Conservation (phyloP, 2,329 filamentous ascomycete genomes). For the Didymella pomorum region DNA sequence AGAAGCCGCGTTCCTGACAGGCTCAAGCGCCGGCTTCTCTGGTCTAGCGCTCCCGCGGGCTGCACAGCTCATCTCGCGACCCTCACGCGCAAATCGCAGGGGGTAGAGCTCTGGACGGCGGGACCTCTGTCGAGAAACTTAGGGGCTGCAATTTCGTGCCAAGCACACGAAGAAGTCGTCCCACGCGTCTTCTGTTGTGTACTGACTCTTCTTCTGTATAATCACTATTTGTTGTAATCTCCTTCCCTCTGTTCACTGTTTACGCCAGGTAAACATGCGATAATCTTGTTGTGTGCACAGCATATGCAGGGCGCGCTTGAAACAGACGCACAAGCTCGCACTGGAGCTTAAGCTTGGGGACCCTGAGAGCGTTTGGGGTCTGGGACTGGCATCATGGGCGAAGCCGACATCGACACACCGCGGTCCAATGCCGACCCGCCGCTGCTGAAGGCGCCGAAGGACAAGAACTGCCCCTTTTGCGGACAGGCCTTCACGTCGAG, state of each 20-base stretch:
- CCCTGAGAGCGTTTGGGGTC: constrained; percentile 19
- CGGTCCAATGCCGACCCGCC: constrained; percentile 22
- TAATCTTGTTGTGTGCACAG: constrained; percentile 28
- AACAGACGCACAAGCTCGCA: constrained; percentile 26
- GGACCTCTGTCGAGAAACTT: constrained; percentile 16
- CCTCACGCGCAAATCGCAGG: constrained; percentile 31
- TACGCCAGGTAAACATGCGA: constrained; percentile 38
- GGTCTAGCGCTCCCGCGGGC: constrained; percentile 25
- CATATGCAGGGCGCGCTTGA: constrained; percentile 20
- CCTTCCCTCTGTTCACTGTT: constrained; percentile 24
- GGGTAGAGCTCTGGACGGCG: constrained; percentile 25
- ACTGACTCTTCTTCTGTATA: background rate
- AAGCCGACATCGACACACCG: constrained; percentile 43
- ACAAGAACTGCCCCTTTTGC: constrained; percentile 89
- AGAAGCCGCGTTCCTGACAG: constrained; percentile 22
- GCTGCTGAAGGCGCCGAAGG: constrained; percentile 69
- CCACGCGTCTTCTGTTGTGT: constrained; percentile 21
- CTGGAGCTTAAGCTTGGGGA: constrained; percentile 21
- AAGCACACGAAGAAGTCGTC: constrained; percentile 20
- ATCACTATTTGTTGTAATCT: background rate
- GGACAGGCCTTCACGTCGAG: constrained; percentile 91
- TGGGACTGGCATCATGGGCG: constrained; percentile 35
- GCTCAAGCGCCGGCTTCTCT: constrained; percentile 27
- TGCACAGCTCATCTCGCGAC: constrained; percentile 27
- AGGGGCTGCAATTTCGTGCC: constrained; percentile 36